phyloP scores from a whole-genome alignment of 108 stramenopile species.

The Cyclotella choctawhatcheeana region DNA sequence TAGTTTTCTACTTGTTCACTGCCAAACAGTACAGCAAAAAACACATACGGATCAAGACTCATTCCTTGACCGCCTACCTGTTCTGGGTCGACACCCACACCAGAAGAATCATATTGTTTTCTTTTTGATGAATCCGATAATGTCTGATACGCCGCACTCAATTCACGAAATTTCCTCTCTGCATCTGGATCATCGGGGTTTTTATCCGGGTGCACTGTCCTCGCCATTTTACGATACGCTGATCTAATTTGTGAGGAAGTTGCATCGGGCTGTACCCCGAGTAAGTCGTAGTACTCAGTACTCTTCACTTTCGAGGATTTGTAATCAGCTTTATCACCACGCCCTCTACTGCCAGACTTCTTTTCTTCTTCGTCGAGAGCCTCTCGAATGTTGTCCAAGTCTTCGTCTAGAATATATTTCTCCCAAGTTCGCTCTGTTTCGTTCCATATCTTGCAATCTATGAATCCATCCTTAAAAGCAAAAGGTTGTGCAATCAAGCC shows the following conservation, averaged over 20 bases:
- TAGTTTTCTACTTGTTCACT: conserved; percentile 49
- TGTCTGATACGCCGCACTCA: conserved; percentile 57
- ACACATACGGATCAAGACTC: conserved; percentile 37
- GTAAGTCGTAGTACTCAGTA: conserved; percentile 52
- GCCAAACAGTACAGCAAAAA: conserved; percentile 54
- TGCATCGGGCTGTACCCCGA: conserved; percentile 38
- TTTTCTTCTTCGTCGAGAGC: conserved; percentile 23
- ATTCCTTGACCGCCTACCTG: conserved; percentile 16
- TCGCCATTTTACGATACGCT: conserved; percentile 65
- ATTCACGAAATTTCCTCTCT: conserved; percentile 38
- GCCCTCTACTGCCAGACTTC: neutral
- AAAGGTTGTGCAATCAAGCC: conserved; percentile 25
- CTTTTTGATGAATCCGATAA: conserved; percentile 41
- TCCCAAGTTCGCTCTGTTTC: conserved; percentile 24
- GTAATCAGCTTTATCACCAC: conserved; percentile 1
- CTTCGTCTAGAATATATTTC: conserved; percentile 41
- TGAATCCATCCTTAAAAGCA: conserved; percentile 33
- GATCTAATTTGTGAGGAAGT: conserved; percentile 56
- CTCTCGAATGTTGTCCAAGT: conserved; percentile 20
- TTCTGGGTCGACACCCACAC: conserved; percentile 31
- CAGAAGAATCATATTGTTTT: conserved; percentile 44
- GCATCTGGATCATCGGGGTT: conserved; percentile 53
- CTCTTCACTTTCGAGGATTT: conserved; percentile 32
- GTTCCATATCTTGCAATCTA: conserved; percentile 37
- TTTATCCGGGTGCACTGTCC: conserved; percentile 78